Evolutionary conservation across 441 rosid species (phyloP).

Genomic region (Populus tomentosa): DNA sequence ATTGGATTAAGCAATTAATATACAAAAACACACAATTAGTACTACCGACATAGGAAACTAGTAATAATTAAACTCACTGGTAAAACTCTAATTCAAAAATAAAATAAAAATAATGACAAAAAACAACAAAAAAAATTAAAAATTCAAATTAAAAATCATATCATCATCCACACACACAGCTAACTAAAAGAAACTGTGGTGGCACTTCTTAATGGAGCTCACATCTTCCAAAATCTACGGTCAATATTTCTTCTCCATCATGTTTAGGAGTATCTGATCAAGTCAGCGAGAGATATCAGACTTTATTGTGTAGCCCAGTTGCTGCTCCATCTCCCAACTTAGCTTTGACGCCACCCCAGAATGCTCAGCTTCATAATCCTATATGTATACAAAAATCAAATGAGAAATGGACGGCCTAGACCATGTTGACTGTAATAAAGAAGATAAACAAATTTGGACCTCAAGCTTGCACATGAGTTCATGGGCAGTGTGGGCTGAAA

Average conservation of each 20-base stretch:
- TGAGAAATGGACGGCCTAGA: background rate
- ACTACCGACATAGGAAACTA: conserved; percentile 15
- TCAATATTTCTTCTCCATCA: conserved; percentile 16
- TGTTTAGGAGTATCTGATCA: background rate
- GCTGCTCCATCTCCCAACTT: conserved; percentile 80
- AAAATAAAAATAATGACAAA: background rate
- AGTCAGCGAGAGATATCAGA: conserved; percentile 56
- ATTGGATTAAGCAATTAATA: no score
- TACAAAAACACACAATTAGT: background rate
- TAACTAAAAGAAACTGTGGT: conserved; percentile 18
- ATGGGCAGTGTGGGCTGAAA: conserved; percentile 71
- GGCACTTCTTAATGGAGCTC: conserved; percentile 8
- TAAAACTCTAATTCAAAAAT: conserved; percentile 16
- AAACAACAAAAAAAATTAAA: background rate
- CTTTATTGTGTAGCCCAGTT: conserved; percentile 45
- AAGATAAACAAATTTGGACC: conserved; percentile 26
- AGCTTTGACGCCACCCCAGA: conserved; percentile 68
- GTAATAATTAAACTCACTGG: conserved; percentile 3
- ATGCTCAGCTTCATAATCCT: conserved; percentile 84
- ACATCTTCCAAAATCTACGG: conserved; percentile 25
- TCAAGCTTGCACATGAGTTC: conserved; percentile 87
- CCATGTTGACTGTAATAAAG: background rate
- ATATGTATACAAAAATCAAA: background rate
- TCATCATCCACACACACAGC: conserved; percentile 17
- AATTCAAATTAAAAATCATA: background rate